Conservation (phyloP, 2,329 filamentous ascomycete genomes). For the Macrophomina tecta region DNA sequence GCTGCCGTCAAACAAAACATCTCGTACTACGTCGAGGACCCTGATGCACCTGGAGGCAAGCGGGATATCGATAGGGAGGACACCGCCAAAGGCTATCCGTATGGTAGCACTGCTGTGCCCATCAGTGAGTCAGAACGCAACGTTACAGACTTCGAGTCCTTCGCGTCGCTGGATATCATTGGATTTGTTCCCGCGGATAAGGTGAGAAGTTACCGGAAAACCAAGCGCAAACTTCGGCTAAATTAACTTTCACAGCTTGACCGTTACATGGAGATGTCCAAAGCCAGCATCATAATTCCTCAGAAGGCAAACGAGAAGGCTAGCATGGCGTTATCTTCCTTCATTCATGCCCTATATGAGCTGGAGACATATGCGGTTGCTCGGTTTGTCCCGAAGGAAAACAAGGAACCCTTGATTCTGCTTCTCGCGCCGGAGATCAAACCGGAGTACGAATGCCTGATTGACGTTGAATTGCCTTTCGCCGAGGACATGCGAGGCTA, state of each 20-base stretch:
- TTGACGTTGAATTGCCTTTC: conserved; percentile 90
- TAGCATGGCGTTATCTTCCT: conserved; percentile 81
- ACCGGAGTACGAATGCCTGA: conserved; percentile 78
- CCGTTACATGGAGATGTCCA: conserved; percentile 83
- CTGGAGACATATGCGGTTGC: conserved; percentile 86
- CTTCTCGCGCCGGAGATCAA: conserved; percentile 83
- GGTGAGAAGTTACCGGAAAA: conserved; percentile 52
- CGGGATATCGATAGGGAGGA: conserved; percentile 80
- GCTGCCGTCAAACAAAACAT: conserved; percentile 77
- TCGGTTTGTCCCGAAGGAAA: conserved; percentile 82
- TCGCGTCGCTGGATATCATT: conserved; percentile 77
- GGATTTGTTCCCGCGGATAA: conserved; percentile 80
- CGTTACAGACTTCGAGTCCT: conserved; percentile 84
- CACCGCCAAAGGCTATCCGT: conserved; percentile 91
- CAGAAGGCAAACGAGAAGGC: conserved; percentile 82
- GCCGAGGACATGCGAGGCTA: conserved; percentile 91
- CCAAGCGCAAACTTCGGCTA: neutral
- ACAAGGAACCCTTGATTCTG: conserved; percentile 76
- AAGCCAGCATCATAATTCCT: conserved; percentile 76
- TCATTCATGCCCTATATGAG: conserved; percentile 87
- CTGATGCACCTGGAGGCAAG: conserved; percentile 76
- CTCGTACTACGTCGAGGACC: conserved; percentile 80
- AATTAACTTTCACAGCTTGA: conserved; percentile 65
- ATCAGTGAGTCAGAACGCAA: conserved; percentile 87
- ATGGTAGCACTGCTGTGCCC: conserved; percentile 88